Percentiles rank a stretch among this genome's conserved stretches.
Conservation (phyloP, 1,284 basidiomycete genomes). For the Ceratobasidium sp. region DNA sequence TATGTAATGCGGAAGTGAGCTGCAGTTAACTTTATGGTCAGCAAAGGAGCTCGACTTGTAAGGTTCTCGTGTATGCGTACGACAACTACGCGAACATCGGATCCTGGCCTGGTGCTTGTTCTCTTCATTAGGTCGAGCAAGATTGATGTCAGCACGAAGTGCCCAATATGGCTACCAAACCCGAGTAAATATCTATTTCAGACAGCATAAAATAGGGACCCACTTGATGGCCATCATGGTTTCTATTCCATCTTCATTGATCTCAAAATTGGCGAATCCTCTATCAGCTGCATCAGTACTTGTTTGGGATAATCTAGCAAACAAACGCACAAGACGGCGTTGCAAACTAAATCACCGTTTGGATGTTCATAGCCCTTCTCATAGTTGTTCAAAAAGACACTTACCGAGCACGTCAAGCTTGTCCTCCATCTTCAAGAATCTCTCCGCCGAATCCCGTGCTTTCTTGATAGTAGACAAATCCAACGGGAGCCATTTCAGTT, state of each 20-base stretch:
- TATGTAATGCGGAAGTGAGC: background rate
- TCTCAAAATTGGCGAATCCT: background rate
- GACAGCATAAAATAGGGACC: background rate
- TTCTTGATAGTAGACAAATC: slow-evolving; percentile 26
- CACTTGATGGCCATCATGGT: slow-evolving; percentile 12
- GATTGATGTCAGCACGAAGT: slow-evolving; percentile 5
- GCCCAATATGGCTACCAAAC: slow-evolving; percentile 20
- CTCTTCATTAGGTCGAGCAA: slow-evolving; percentile 8
- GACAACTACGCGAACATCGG: slow-evolving; percentile 19
- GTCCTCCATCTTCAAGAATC: slow-evolving; percentile 9
- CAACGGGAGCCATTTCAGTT: slow-evolving; percentile 18
- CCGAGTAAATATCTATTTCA: too few relatives aligned
- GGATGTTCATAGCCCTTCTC: background rate
- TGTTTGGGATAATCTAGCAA: too few relatives aligned
- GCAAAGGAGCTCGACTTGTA: too few relatives aligned
- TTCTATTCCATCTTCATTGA: slow-evolving; percentile 20
- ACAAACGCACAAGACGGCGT: background rate
- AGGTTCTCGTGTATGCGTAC: too few relatives aligned
- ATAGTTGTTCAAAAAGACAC: background rate
- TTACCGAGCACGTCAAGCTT: slow-evolving; percentile 19
- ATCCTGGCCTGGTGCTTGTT: background rate
- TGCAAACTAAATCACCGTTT: background rate
- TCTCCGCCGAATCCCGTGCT: slow-evolving; percentile 5
- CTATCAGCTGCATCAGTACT: too few relatives aligned
- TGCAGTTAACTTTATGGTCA: too few relatives aligned